Base-by-base conservation (phyloP, 306 rosid species). In the Cucumis melo region DNA sequence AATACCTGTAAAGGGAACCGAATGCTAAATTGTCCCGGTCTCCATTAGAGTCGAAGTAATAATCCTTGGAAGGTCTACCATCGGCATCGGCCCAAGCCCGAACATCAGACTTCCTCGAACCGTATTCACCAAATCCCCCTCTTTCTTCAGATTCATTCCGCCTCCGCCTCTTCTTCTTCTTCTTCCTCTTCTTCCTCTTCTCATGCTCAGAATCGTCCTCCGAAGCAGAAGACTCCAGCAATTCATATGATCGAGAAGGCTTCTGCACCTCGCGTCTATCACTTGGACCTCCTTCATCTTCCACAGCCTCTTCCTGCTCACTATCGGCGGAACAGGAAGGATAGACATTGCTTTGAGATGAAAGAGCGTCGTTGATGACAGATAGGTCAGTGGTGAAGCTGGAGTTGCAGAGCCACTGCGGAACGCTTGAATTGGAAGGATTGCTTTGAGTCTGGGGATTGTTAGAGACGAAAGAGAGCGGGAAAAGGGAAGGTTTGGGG, bases 11-110 rank as follows among this genome's bases (percentile, higher is more conserved):
- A 56, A 87, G 89, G 17, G 83, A 79, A 6, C 97, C 98, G 19
- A 91, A 93, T 5, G 87, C 93, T 54, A 91, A 80, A 84, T 93
- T 90, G 78, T 93, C 96, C 15, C 82, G 96, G 80, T 91, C 97
- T 14, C 96, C 96, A 0, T 74, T 87, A 61, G 93, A 86, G 80
- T 93, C 98, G 34, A 90, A 55, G 96, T 82, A 94, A 81, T 87
- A 94, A 54, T 89, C 93, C 75, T 90, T 91, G 19, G 89, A 34
- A 58, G 86, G 80, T 36, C 81, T 86, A 53, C 85, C 39, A 70
- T 78, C 86, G 7, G 92, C 87, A 79, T 82, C 91, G 16, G 88
- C 92, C 98, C 97, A 93, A 41, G 88, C 87, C 78, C 91, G 86
- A 83, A 87, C 90, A 56, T 83, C 83, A 16, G 97, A 87, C 85